Evolutionary conservation across 1,139 yeast species (phyloP).

Genomic region (Nakaseomyces nivariensis): DNA sequence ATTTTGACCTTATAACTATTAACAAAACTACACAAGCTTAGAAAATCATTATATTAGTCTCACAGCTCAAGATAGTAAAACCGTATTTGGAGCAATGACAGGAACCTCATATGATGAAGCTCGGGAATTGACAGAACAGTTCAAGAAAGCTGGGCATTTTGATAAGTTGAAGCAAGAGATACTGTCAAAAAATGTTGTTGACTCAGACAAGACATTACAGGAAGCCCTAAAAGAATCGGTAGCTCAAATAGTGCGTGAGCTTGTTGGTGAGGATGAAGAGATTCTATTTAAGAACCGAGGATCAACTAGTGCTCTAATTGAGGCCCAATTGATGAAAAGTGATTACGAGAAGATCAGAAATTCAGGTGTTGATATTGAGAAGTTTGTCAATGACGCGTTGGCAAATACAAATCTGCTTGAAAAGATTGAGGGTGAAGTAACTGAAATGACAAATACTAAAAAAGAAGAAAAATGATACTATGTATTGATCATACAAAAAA

Average conservation of each 20-base stretch:
- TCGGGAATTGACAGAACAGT: slow-evolving; percentile 21
- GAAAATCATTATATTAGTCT: too few species aligned
- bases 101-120: slow-evolving; percentile 16
- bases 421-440: neutral
- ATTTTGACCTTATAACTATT: too few species aligned
- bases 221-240: slow-evolving; percentile 17
- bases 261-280: slow-evolving; percentile 24
- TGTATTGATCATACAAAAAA: neutral
- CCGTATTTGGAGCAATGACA: neutral
- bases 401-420: slow-evolving; percentile 14
- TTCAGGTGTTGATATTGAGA: slow-evolving; percentile 14
- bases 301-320: slow-evolving; percentile 27
- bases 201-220: slow-evolving; percentile 12
- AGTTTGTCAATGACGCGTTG: slow-evolving; percentile 10
- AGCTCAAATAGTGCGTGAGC: slow-evolving; percentile 15
- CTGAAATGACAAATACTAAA: neutral
- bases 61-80: too few species aligned
- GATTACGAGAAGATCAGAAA: slow-evolving; percentile 18
- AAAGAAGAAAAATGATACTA: neutral
- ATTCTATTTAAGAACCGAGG: slow-evolving; percentile 27
- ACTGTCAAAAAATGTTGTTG: slow-evolving; percentile 8
- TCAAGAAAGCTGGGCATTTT: slow-evolving; percentile 26
- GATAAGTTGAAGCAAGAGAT: slow-evolving; percentile 24
- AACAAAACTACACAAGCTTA: too few species aligned
- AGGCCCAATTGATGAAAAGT: slow-evolving; percentile 24